phyloP scores from a whole-genome alignment of 768 basidiomycete genomes.

The Naematelia encephala region DNA sequence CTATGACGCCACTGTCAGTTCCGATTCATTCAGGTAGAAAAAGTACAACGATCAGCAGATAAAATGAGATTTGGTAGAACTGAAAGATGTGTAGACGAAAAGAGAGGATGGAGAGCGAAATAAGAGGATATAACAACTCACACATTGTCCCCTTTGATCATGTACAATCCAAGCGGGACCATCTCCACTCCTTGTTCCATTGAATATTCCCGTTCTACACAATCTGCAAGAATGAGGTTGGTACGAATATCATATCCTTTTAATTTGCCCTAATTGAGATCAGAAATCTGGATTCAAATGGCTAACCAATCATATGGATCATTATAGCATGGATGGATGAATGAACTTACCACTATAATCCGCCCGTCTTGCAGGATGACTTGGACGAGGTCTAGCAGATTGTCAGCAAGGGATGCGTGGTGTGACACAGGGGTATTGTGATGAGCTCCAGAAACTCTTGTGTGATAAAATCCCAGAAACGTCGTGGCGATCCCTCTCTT shows the following conservation, averaged over 20 bases:
- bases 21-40: neutral
- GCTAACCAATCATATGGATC: neutral
- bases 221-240: constrained; percentile 91
- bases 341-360: constrained; percentile 73
- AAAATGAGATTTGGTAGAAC: neutral
- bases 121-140: constrained; percentile 54
- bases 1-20: constrained; percentile 30
- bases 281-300: neutral
- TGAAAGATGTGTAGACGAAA: neutral
- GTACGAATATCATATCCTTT: constrained; percentile 93
- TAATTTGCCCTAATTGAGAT: constrained; percentile 66
- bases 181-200: constrained; percentile 90
- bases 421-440: too few relatives aligned
- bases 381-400: constrained; percentile 76
- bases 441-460: too few relatives aligned
- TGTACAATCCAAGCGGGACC: constrained; percentile 87
- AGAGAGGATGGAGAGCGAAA: neutral
- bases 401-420: constrained; percentile 6
- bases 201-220: constrained; percentile 88
- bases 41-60: neutral
- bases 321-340: neutral
- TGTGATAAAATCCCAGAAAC: too few relatives aligned
- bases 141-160: constrained; percentile 99
- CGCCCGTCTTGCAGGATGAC: constrained; percentile 95
- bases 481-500: too few relatives aligned